A percentile compares a stretch with the other conserved stretches of the same genome.
These are phyloP conservation scores for Trichophyton equinum DNA, from an alignment of 2,329 filamentous ascomycete genomes.

Conservation along the genomic window DNA sequence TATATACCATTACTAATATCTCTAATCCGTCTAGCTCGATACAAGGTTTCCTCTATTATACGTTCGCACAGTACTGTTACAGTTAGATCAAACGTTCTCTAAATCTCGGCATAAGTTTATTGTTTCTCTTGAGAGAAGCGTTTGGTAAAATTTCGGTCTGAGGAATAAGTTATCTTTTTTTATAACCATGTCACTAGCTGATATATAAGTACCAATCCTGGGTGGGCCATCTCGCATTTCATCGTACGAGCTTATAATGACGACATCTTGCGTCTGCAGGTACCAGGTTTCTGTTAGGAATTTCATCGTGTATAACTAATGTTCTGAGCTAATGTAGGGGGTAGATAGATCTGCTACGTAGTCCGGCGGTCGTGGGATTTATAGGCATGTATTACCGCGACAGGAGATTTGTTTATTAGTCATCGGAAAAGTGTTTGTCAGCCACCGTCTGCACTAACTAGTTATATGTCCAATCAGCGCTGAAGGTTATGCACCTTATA, in stretches of 20 bases:
- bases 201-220: slow-evolving; percentile 16
- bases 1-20: slow-evolving; percentile 7
- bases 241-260: slow-evolving; percentile 22
- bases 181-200: background rate
- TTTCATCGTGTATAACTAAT: too few species aligned
- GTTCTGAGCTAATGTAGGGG: too few species aligned
- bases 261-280: too few species aligned
- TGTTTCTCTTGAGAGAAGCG: background rate
- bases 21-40: slow-evolving; percentile 9
- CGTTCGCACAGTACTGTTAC: slow-evolving; percentile 5
- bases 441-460: too few species aligned
- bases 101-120: slow-evolving; percentile 10
- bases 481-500: too few species aligned
- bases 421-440: too few species aligned
- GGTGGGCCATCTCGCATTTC: slow-evolving; percentile 17
- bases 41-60: slow-evolving; percentile 13
- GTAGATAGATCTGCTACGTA: too few species aligned
- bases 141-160: background rate
- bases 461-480: too few species aligned
- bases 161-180: background rate
- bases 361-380: too few species aligned
- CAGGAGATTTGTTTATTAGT: too few species aligned
- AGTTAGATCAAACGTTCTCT: slow-evolving; percentile 11
- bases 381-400: too few species aligned
- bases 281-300: too few species aligned